A percentile compares a stretch with the other conserved stretches of the same genome.
Evolutionary conservation across 2,329 filamentous ascomycete species (phyloP).

Genomic region (Stachybotrys elegans): DNA sequence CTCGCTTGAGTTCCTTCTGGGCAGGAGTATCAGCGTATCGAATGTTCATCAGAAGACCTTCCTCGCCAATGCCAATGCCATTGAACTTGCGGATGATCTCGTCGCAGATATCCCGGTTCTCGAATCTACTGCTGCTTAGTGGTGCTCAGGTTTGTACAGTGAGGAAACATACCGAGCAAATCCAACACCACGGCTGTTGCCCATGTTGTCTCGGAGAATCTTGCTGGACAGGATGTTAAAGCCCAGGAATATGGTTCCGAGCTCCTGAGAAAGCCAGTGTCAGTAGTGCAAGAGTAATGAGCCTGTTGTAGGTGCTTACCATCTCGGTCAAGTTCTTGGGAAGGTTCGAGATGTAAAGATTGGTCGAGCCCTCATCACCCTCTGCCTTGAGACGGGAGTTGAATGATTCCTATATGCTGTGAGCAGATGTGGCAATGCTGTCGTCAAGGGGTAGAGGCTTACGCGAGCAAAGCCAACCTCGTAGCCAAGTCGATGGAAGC

Average conservation of each 20-base stretch:
- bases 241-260: conserved; percentile 71
- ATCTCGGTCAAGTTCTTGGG: conserved; percentile 89
- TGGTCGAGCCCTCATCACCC: conserved; percentile 83
- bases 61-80: conserved; percentile 69
- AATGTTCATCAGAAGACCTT: conserved; percentile 82
- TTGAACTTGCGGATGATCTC: conserved; percentile 84
- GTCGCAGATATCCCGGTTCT: conserved; percentile 83
- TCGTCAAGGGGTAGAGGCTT: conserved; percentile 26
- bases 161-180: conserved; percentile 74
- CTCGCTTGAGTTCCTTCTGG: conserved; percentile 93
- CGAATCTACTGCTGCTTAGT: conserved; percentile 59
- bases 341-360: conserved; percentile 96
- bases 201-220: conserved; percentile 86
- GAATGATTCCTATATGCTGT: conserved; percentile 73
- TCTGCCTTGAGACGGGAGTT: conserved; percentile 97
- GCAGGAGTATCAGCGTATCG: conserved; percentile 95
- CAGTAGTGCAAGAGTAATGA: no score
- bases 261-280: conserved; percentile 46
- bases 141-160: background rate
- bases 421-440: no score
- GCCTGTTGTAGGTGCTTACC: conserved; percentile 55
- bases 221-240: conserved; percentile 88
- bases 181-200: conserved; percentile 92
- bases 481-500: conserved; percentile 90
- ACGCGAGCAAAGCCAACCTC: conserved; percentile 96